phyloP scores from a whole-genome alignment of 139 green algal species.

The Picochlorum costavermella region DNA sequence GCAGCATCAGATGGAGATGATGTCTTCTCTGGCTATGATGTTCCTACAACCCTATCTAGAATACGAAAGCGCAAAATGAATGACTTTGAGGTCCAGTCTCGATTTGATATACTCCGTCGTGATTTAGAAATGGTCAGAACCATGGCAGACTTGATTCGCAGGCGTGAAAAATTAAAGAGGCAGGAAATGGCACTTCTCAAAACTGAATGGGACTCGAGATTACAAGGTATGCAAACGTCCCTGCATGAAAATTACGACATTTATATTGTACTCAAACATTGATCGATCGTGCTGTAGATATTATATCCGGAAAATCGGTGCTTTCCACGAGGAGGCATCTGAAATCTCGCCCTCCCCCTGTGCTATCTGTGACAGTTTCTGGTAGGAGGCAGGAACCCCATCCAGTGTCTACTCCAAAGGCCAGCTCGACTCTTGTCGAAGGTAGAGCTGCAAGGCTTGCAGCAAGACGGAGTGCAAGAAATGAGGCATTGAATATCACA shows the following conservation, averaged over 20 bases:
- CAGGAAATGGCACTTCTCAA: slow-evolving; percentile 27
- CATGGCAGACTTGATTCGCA: slow-evolving; percentile 37
- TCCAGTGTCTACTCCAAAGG: no score
- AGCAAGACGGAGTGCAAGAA: slow-evolving; percentile 7
- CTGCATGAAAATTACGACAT: no score
- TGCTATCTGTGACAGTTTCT: neutral
- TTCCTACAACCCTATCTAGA: slow-evolving; percentile 14
- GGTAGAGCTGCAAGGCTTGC: slow-evolving; percentile 25
- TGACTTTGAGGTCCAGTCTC: slow-evolving; percentile 11
- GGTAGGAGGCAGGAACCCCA: neutral
- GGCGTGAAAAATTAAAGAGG: slow-evolving; percentile 38
- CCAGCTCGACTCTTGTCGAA: neutral
- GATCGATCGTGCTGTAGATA: no score
- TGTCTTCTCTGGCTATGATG: slow-evolving; percentile 28
- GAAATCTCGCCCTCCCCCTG: slow-evolving; percentile 1
- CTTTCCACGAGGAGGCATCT: neutral
- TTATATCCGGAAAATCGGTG: no score
- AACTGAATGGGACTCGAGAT: slow-evolving; percentile 22
- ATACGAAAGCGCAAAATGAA: slow-evolving; percentile 27
- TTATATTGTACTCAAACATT: no score
- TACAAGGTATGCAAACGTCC: neutral
- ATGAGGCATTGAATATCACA: no score
- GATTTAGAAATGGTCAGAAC: slow-evolving; percentile 36
- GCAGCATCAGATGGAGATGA: slow-evolving; percentile 7
- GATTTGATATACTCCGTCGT: slow-evolving; percentile 25